A percentile compares a stretch with the other conserved stretches of the same genome.
Conservation (phyloP, 257 asterid genomes). For the Solanum medicagineum region DNA sequence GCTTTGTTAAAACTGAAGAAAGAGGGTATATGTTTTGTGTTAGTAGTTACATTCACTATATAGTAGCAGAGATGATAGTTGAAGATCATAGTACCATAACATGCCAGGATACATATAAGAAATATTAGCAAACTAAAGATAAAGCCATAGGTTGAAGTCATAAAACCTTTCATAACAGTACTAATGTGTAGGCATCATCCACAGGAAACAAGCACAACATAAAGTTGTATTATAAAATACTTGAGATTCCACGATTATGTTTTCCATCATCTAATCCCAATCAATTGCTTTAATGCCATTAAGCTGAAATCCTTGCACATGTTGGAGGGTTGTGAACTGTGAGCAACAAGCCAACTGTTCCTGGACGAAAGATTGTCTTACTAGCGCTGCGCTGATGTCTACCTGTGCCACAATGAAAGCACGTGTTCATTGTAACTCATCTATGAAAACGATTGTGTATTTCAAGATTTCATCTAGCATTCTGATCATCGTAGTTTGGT, state of each 20-base stretch:
- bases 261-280: neutral
- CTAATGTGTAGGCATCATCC: neutral
- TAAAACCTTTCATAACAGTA: neutral
- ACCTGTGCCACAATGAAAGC: neutral
- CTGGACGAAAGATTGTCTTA: neutral
- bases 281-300: neutral
- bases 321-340: neutral
- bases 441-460: neutral
- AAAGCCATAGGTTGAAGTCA: neutral
- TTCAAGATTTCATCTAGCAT: neutral
- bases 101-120: neutral
- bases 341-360: neutral
- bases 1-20: too few relatives aligned
- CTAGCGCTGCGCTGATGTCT: neutral
- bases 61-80: neutral
- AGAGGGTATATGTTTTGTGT: too few relatives aligned
- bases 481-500: neutral
- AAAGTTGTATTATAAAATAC: neutral
- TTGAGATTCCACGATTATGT: neutral
- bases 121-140: neutral
- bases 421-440: neutral
- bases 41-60: too few relatives aligned
- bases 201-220: neutral
- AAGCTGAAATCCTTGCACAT: neutral
- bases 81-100: neutral